Base-by-base conservation (phyloP, 768 basidiomycete genomes). In the Leccinum boreale region DNA sequence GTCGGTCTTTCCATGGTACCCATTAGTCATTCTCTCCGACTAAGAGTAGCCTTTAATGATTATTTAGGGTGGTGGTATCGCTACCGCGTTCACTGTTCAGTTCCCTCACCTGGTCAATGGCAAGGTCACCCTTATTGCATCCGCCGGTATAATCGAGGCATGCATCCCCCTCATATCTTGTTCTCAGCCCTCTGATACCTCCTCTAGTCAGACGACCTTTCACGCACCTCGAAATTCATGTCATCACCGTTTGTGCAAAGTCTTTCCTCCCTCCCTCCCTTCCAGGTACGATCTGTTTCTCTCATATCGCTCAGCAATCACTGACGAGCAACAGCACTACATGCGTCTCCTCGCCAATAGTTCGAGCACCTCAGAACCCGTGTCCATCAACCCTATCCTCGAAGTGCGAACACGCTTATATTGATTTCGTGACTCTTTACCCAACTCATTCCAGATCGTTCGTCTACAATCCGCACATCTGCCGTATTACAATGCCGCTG, bases 391-490 rank as follows among this genome's bases (percentile, higher is more conserved):
- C 61, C 73, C 78, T 15, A 76, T 82, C 33, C 71, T 75, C 4
- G 81, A 84, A 70, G 82, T 78, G 50, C 36, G 67, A 58, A 48
- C 36, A 17, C 39, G 0, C 23, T 11, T 42, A 5, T 11, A 26
- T 15, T 21, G 9, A 17, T 24, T 12, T 23, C 44, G 12, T 36
- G 1, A 21, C 11, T 26, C 19, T 14, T 7, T 9, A n/a, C 58
- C 62, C 14, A 62, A 0, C 35, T 23, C 17, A 24, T 5, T 5
- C 17, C 29, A 88, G 84, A 85, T 91, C 55, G 84, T 90, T 1
- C 81, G 88, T n/a, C 74, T 89, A 12, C 89, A 91, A 72, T 87
- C 87, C 0, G 89, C 89, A 1, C 85, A 89, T 65, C 78, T 91
- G 5, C 81, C 85, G 1, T 83, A 89, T 4, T 91, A 84, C 68